phyloP scores from a whole-genome alignment of 2,329 filamentous ascomycete species.

The Alternaria consortialis region DNA sequence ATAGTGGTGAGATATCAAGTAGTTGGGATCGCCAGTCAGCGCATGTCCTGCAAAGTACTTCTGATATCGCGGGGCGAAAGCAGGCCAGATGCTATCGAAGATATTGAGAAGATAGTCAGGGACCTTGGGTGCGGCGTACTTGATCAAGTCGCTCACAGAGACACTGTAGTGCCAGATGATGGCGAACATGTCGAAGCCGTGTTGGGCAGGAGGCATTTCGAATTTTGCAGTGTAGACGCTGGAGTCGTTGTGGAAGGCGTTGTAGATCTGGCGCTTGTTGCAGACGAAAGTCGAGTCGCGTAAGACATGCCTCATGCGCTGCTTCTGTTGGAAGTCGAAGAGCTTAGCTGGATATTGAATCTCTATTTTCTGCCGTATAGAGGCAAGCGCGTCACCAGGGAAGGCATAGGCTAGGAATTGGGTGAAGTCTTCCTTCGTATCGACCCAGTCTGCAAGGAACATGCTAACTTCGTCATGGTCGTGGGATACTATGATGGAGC shows the following conservation, averaged over 20 bases:
- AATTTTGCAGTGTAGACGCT: neutral
- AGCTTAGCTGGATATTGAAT: neutral
- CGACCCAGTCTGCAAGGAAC: neutral
- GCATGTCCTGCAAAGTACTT: neutral
- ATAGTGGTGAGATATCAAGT: no score
- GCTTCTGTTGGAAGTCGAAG: neutral
- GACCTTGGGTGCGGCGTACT: neutral
- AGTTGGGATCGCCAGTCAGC: neutral
- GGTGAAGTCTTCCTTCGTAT: neutral
- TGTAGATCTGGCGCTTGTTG: neutral
- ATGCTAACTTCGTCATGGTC: neutral
- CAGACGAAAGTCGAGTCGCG: neutral
- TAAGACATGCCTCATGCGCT: neutral
- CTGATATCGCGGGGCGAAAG: accelerated
- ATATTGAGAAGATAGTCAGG: neutral
- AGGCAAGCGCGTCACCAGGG: neutral
- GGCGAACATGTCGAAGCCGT: neutral
- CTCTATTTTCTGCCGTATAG: neutral
- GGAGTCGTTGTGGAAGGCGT: neutral
- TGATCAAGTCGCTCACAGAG: neutral
- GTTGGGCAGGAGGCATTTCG: neutral
- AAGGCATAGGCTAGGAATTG: neutral
- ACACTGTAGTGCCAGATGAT: neutral
- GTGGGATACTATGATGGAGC: neutral
- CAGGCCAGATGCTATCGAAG: accelerated